Evolutionary conservation across 805 yeast genomes (phyloP), one percentile per base, ranked within the genome.

Genomic region (Yarrowia yakushimensis): DNA sequence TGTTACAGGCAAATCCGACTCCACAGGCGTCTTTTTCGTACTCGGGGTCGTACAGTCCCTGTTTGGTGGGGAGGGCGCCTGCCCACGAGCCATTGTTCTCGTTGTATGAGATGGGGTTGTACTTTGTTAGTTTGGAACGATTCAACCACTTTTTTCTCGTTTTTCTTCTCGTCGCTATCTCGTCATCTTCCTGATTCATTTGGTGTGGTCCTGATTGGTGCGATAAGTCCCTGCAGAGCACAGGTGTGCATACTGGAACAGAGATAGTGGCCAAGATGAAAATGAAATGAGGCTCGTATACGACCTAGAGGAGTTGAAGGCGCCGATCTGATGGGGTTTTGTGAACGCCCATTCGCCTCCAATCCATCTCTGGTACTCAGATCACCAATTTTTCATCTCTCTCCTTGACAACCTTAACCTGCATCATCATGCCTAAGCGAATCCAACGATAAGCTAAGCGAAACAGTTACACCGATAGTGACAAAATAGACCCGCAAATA

Each of bases 1-100:
- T 87, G 78, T 93, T 90, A 74, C 97, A 90, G 50, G 96, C 90
- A 76, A 93, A 93, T 66, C 99, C 99, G 57, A 94, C 98, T 78
- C 99, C 99, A 81, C 99, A 93, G 54, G 97, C 97, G 72, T 93
- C 99, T 71, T 90, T 90, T 74, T 93, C 99, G 69, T 80, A 83
- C 63, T 88, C 94, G 11, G 98, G 99, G 74, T 94, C 90, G 76
- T 93, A 93, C 61, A 93, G 84, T 36, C 97, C 98, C 76, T 91
- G 87, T 67, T 85, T 85, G 46, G 83, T 82, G 52, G 98, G 98
- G 67, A 93, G 80, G 10, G 94, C 81, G 52, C 87, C 84, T 23
- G 97, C 97, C 98, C 98, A 93, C 3, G 97, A 87, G 43, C 59
- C 59, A 31, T 52, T 52, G 25, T 52, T 23, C 33, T 52, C 59